Percentiles rank a stretch among this genome's conserved stretches.
phyloP scores from a whole-genome alignment of 129 eudicot genomes.

The Gnaphalium uliginosum region DNA sequence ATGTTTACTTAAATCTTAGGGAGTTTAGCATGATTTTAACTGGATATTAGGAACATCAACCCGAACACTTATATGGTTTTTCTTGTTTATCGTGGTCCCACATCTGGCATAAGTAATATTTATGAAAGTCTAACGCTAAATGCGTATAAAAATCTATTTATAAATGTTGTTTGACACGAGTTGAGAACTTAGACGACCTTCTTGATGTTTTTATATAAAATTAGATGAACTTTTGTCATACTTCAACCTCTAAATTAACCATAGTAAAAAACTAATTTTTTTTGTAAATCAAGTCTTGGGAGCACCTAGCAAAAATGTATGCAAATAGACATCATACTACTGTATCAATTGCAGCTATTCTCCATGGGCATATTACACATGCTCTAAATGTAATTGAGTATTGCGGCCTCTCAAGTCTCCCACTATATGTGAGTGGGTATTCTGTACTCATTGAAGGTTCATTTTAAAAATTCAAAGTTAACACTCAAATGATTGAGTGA shows the following conservation, averaged over 20 bases:
- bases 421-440: constrained; percentile 22
- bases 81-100: too few relatives aligned
- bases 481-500: not conserved
- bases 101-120: too few relatives aligned
- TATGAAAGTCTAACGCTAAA: too few relatives aligned
- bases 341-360: constrained; percentile 17
- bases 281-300: too few relatives aligned
- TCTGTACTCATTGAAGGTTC: constrained; percentile 10
- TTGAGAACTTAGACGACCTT: not conserved
- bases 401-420: constrained; percentile 15
- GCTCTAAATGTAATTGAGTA: constrained; percentile 27
- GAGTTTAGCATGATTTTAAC: not conserved
- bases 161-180: too few relatives aligned
- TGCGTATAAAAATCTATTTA: too few relatives aligned
- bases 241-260: too few relatives aligned
- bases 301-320: constrained; percentile 9
- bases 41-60: constrained; percentile 4
- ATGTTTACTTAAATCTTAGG: constrained; percentile 10
- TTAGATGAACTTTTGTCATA: not conserved
- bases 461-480: not conserved
- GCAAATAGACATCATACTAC: constrained; percentile 5
- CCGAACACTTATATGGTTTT: not conserved
- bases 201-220: not conserved
- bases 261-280: too few relatives aligned
- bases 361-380: constrained; percentile 12